phyloP scores from a whole-genome alignment of 495 filamentous ascomycete genomes.

The Neurospora sp. region DNA sequence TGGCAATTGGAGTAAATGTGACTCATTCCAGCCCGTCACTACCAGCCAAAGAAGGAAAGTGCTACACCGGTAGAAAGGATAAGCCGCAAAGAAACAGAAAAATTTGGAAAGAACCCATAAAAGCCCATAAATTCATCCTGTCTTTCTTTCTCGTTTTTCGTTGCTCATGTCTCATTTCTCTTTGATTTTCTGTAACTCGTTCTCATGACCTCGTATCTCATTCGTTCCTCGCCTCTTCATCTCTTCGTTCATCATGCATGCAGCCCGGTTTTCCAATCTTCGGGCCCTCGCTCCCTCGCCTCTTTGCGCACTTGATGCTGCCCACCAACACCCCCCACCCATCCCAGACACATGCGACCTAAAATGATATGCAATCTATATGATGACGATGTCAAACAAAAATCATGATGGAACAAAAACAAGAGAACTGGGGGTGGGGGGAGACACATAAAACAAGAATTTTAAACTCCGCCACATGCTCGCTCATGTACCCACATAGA shows the following conservation, averaged over 20 bases:
- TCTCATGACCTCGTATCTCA: not conserved
- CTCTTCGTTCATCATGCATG: not conserved
- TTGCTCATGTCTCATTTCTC: not conserved
- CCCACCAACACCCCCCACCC: not conserved
- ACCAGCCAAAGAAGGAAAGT: not conserved
- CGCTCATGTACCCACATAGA: not conserved
- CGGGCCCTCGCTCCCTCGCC: not conserved
- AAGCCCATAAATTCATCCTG: not conserved
- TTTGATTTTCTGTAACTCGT: not conserved
- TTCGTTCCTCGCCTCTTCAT: not conserved
- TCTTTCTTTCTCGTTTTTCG: not conserved
- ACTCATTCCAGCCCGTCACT: not conserved
- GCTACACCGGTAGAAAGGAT: not conserved
- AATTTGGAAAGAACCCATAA: not conserved
- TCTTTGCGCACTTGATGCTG: not conserved
- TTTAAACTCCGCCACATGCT: not conserved
- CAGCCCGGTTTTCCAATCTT: not conserved
- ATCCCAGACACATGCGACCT: not conserved
- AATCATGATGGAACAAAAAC: not conserved
- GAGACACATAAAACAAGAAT: not conserved
- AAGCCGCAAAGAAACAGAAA: not conserved
- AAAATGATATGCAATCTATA: not conserved
- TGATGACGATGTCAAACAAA: not conserved
- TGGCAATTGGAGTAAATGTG: not conserved
- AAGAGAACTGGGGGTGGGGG: not conserved